Base-by-base conservation (phyloP, 2,329 filamentous ascomycete genomes). In the Fusarium sp. region DNA sequence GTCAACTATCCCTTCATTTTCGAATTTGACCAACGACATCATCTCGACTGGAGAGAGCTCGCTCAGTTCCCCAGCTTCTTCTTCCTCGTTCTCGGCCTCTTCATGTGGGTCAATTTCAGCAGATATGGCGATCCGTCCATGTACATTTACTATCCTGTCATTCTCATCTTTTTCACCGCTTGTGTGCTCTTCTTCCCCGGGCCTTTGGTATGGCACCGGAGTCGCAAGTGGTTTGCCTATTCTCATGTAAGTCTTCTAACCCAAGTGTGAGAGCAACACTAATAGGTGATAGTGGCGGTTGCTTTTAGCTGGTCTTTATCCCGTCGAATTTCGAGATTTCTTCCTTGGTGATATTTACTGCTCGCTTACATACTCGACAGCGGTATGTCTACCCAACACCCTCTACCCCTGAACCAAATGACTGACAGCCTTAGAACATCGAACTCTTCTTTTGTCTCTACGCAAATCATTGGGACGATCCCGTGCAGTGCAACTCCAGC, bases 281-380 rank as follows among this genome's bases (percentile, higher is more conserved):
- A 33, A 79, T 64, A 17, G 2, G 25, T 1, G 22, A 0, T 6
- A 97, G 93, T 97, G 94, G 90, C 94, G 97, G 70, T 87, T 98
- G 20, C 85, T 97, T 63, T 88, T 96, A 58, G 94, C 96, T 15
- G 95, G 95, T 5, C 81, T 97, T 22, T 98, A 97, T 79, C 95
- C 95, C 2, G 97, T 99, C 59, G 96, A 98, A 81, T 99, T 98
- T 81, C 91, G 95, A 67, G 97, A 99, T 83, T 98, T 99, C 84
- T 98, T 98, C 83, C 88, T 98, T 0, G 97, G 97, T 62, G 97
- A 99, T 81, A 98, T 98, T 87, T 98, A 97, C 82, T 98, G 96
- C 83, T 98, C 97, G 4, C 87, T 97, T 65, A 97, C 95, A 7
- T 99, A 99, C 82, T 90, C 93, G 17, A 94, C 94, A 83, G 93